Conservation (phyloP, 108 stramenopile species). For the Skeletonema potamos region DNA sequence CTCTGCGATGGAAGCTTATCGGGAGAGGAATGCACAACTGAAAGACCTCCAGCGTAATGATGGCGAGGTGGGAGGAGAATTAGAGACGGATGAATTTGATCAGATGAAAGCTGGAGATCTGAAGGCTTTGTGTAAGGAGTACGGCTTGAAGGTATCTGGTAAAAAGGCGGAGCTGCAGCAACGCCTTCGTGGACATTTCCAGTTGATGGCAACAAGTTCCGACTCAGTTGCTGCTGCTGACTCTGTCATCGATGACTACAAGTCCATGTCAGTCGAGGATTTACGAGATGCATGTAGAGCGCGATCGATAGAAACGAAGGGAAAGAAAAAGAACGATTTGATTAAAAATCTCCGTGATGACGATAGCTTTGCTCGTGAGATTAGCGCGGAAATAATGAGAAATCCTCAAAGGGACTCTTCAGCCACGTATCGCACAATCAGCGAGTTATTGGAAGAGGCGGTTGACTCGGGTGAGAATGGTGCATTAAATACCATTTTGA, state of each 20-base stretch:
- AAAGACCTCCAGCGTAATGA: conserved; percentile 4
- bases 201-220: conserved; percentile 18
- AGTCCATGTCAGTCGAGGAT: conserved; percentile 76
- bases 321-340: conserved; percentile 50
- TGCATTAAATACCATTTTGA: conserved; percentile 54
- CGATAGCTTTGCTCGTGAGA: conserved; percentile 41
- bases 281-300: conserved; percentile 59
- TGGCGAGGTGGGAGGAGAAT: neutral
- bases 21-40: conserved; percentile 23
- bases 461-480: conserved; percentile 49
- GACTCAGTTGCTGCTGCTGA: neutral
- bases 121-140: conserved; percentile 83
- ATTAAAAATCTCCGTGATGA: conserved; percentile 59
- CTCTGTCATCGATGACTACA: conserved; percentile 60
- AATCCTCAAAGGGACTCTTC: conserved; percentile 35
- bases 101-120: conserved; percentile 74
- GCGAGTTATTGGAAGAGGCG: conserved; percentile 54
- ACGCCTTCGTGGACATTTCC: conserved; percentile 73
- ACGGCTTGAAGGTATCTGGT: conserved; percentile 82
- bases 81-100: conserved; percentile 64
- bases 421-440: conserved; percentile 46
- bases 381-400: conserved; percentile 36
- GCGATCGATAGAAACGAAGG: conserved; percentile 29
- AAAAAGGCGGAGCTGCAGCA: conserved; percentile 80
- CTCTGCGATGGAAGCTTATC: conserved; percentile 72